phyloP scores from a whole-genome alignment of 257 asterid genomes.

The Solanum sparsipilum region DNA sequence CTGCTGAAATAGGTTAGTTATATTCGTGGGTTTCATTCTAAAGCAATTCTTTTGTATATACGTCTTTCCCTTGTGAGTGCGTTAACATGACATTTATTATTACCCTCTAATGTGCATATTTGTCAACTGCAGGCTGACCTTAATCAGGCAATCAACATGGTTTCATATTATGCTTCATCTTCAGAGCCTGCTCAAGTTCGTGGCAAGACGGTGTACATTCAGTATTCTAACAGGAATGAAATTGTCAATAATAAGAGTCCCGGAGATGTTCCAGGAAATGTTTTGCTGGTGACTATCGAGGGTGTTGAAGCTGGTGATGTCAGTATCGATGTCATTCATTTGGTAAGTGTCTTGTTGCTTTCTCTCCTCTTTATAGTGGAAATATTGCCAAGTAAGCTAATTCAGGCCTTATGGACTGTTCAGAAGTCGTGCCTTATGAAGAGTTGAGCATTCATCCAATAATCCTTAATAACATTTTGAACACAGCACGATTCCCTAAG shows the following conservation, averaged over 20 bases:
- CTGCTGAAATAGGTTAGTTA: neutral
- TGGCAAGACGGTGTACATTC: constrained; percentile 76
- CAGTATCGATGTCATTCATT: constrained; percentile 81
- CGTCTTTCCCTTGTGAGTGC: neutral
- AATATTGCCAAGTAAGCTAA: neutral
- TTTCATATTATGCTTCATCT: constrained; percentile 62
- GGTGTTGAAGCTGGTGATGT: constrained; percentile 85
- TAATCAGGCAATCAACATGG: constrained; percentile 84
- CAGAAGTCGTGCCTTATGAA: neutral
- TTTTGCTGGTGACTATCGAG: constrained; percentile 71
- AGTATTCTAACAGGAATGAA: constrained; percentile 80
- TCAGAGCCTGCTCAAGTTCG: constrained; percentile 83
- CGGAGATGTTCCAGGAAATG: constrained; percentile 81
- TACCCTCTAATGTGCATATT: neutral
- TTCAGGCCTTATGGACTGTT: neutral
- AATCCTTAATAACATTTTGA: neutral
- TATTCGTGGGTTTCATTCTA: neutral
- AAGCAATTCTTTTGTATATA: neutral
- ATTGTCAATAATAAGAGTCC: constrained; percentile 75
- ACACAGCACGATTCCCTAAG: neutral
- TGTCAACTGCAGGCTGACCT: constrained; percentile 51
- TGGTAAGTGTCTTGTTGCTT: constrained; percentile 32
- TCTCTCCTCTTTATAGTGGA: neutral
- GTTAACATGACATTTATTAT: neutral
- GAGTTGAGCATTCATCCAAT: neutral